These are phyloP conservation scores for Leishmania guyanensis DNA, from an alignment of 208 protist genomes.

Conservation along the genomic window DNA sequence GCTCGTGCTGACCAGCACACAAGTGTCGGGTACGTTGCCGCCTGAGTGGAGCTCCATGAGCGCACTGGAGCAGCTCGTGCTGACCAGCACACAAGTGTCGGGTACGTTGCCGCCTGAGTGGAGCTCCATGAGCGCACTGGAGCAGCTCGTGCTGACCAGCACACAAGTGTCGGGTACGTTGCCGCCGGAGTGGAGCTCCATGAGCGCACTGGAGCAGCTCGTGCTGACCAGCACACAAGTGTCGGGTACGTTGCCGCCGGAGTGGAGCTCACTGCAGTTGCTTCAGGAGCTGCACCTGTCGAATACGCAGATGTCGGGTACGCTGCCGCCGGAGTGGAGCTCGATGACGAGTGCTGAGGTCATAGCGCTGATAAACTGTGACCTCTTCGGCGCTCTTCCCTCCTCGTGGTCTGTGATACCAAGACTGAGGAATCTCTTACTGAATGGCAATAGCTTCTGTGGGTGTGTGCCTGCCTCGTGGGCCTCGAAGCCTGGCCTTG, in stretches of 20 bases:
- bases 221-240: not conserved
- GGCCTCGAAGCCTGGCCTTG: not conserved
- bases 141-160: not conserved
- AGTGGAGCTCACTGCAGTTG: conserved; percentile 10
- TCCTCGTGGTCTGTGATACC: conserved; percentile 1
- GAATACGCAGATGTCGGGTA: not conserved
- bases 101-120: conserved; percentile 21
- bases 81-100: not conserved
- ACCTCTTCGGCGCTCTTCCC: not conserved
- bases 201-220: not conserved
- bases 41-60: not conserved
- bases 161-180: not conserved
- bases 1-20: not conserved
- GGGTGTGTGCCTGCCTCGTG: conserved; percentile 10
- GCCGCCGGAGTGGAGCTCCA: conserved; percentile 4
- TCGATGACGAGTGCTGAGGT: not conserved
- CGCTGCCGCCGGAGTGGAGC: conserved; percentile 15
- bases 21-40: conserved; percentile 9
- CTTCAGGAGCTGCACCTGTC: not conserved
- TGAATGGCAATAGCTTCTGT: not conserved
- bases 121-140: not conserved
- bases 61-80: no score
- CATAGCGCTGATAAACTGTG: not conserved
- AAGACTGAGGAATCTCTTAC: not conserved
- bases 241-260: not conserved